These are phyloP conservation scores for Malus fusca DNA, from an alignment of 306 rosid genomes.

Conservation along the genomic window DNA sequence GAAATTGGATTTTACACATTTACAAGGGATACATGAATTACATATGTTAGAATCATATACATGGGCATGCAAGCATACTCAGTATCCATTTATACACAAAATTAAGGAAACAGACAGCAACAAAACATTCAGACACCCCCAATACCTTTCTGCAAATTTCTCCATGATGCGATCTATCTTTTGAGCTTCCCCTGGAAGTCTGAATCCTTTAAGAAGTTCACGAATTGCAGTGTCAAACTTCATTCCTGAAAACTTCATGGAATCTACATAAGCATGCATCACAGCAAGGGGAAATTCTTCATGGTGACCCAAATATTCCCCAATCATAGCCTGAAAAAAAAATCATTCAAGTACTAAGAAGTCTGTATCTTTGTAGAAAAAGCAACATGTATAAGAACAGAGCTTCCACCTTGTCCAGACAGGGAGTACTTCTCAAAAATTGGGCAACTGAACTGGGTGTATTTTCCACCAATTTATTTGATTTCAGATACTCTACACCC, in stretches of 20 bases:
- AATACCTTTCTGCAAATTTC: slow-evolving; percentile 95
- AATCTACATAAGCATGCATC: slow-evolving; percentile 96
- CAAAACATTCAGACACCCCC: background rate
- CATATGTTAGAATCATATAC: slow-evolving; percentile 15
- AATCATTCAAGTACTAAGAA: slow-evolving; percentile 9
- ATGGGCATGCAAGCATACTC: background rate
- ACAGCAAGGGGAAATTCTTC: slow-evolving; percentile 97
- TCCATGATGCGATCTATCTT: slow-evolving; percentile 99
- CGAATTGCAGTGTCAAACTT: slow-evolving; percentile 91
- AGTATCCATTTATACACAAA: background rate
- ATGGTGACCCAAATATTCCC: slow-evolving; percentile 98
- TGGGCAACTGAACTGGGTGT: slow-evolving; percentile 83
- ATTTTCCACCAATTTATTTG: slow-evolving; percentile 84
- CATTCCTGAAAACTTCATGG: slow-evolving; percentile 85
- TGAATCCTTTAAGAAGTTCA: slow-evolving; percentile 95
- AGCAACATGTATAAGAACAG: slow-evolving; percentile 11
- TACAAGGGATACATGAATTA: background rate
- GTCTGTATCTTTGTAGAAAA: slow-evolving; percentile 20
- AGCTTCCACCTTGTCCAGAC: slow-evolving; percentile 74
- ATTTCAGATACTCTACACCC: slow-evolving; percentile 78
- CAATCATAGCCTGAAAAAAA: slow-evolving; percentile 74
- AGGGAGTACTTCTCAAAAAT: slow-evolving; percentile 76
- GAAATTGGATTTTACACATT: background rate
- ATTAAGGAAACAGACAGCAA: background rate
- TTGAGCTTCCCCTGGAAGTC: slow-evolving; percentile 99